These are phyloP conservation scores for Fusarium virguliforme DNA, from an alignment of 2,329 filamentous ascomycete species.

Conservation along the genomic window DNA sequence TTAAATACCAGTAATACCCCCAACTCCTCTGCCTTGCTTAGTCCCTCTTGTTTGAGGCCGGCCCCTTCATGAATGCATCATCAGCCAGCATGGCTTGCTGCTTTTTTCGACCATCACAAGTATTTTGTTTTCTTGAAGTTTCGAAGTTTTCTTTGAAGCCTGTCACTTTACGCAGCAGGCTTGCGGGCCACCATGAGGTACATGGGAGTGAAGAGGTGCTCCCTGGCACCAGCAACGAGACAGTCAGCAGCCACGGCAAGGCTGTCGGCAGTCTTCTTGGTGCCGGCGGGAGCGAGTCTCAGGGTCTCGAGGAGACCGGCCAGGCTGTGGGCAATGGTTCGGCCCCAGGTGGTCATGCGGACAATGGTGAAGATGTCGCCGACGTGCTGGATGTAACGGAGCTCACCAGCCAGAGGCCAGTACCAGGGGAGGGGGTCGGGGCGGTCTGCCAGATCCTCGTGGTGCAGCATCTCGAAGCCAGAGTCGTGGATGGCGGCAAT, in stretches of 20 bases:
- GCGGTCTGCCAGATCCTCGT: conserved; percentile 89
- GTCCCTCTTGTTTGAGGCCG: conserved; percentile 37
- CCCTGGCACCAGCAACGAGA: conserved; percentile 86
- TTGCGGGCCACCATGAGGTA: conserved; percentile 97
- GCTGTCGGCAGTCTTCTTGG: conserved; percentile 95
- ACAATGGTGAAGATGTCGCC: conserved; percentile 87
- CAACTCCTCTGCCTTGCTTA: conserved; percentile 41
- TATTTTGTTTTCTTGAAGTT: conserved; percentile 18
- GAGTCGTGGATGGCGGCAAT: conserved; percentile 87
- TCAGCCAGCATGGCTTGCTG: conserved; percentile 35
- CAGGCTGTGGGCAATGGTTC: conserved; percentile 81
- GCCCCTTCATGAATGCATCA: conserved; percentile 45
- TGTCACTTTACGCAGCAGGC: conserved; percentile 63
- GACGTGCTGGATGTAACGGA: conserved; percentile 85
- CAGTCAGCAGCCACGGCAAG: conserved; percentile 86
- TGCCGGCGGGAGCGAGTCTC: conserved; percentile 83
- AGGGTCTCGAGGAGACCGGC: conserved; percentile 83
- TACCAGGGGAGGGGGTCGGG: conserved; percentile 90
- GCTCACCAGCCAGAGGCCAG: conserved; percentile 89
- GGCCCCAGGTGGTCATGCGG: conserved; percentile 90
- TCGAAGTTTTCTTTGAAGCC: conserved; percentile 23
- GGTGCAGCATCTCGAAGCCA: conserved; percentile 85
- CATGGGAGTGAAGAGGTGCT: conserved; percentile 99
- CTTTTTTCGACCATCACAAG: conserved; percentile 36
- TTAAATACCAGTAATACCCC: conserved; percentile 50